Percentiles rank a stretch among this genome's conserved stretches.
phyloP scores from a whole-genome alignment of 164 flowering plant species.

The Taxillus chinensis region DNA sequence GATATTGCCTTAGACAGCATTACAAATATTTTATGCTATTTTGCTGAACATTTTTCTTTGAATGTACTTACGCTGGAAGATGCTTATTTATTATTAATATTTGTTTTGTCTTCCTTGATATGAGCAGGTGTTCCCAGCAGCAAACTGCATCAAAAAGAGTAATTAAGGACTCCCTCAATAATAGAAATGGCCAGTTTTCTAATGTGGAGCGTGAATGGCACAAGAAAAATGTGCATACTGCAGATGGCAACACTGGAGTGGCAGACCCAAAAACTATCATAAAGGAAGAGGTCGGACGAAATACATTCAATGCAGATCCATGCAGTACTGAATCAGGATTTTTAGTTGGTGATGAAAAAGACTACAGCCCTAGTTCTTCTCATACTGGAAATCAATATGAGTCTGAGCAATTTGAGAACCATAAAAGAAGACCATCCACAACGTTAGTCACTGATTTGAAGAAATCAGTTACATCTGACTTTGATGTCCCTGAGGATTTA shows the following conservation, averaged over 20 bases:
- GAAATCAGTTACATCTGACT: slow-evolving; percentile 11
- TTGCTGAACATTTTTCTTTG: background rate
- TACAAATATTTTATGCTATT: background rate
- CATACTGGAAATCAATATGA: slow-evolving; percentile 20
- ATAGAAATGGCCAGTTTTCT: slow-evolving; percentile 9
- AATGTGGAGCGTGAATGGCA: slow-evolving; percentile 10
- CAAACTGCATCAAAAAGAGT: slow-evolving; percentile 4
- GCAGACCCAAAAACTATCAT: slow-evolving; percentile 9
- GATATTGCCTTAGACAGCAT: too few relatives aligned
- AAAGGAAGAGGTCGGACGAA: slow-evolving; percentile 10
- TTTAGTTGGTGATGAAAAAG: slow-evolving; percentile 16
- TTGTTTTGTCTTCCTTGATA: background rate
- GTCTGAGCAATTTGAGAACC: slow-evolving; percentile 7
- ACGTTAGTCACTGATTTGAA: slow-evolving; percentile 13
- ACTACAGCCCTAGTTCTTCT: slow-evolving; percentile 17
- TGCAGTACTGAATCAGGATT: slow-evolving; percentile 20
- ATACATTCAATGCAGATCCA: slow-evolving; percentile 7
- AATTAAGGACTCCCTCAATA: slow-evolving; percentile 12
- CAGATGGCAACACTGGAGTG: slow-evolving; percentile 16
- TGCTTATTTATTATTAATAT: background rate
- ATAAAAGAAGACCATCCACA: slow-evolving; percentile 13
- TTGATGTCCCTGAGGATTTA: slow-evolving; percentile 14
- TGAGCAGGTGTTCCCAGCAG: slow-evolving; percentile 21
- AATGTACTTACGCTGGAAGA: background rate
- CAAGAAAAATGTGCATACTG: slow-evolving; percentile 6